Percentiles rank a stretch among this genome's conserved stretches.
phyloP scores from a whole-genome alignment of 345 rosid genomes.

The Cochlearia excelsa region DNA sequence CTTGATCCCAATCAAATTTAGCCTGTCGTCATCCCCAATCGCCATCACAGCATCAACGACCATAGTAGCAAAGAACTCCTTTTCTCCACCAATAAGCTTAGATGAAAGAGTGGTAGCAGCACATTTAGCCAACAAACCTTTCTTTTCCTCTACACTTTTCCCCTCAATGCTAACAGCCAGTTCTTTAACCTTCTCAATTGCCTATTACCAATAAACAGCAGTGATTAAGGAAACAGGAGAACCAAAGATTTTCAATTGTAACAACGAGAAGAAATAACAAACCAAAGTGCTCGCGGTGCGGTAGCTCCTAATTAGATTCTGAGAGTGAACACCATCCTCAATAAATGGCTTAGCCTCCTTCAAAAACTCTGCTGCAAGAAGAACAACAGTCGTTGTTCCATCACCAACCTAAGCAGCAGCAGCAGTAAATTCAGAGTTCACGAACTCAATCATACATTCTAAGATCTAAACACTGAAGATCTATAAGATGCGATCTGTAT shows the following conservation, averaged over 20 bases:
- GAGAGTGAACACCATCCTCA: conserved; percentile 97
- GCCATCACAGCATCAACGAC: conserved; percentile 95
- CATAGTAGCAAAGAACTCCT: conserved; percentile 89
- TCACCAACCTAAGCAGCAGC: conserved; percentile 71
- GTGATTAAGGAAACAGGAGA: not conserved
- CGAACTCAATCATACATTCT: conserved; percentile 4
- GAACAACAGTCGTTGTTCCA: conserved; percentile 96
- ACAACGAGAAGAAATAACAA: conserved; percentile 11
- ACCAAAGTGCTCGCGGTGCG: conserved; percentile 79
- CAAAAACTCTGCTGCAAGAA: conserved; percentile 89
- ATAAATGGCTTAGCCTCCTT: conserved; percentile 97
- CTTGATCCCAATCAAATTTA: conserved; percentile 89
- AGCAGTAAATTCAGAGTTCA: conserved; percentile 8
- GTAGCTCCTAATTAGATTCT: conserved; percentile 84
- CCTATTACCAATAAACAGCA: conserved; percentile 39
- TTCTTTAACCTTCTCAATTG: conserved; percentile 77
- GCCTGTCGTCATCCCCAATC: conserved; percentile 74
- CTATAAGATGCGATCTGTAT: not conserved
- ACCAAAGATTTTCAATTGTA: not conserved
- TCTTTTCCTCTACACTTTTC: conserved; percentile 88
- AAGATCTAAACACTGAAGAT: conserved; percentile 19
- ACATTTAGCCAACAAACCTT: conserved; percentile 75
- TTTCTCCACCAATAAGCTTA: conserved; percentile 96
- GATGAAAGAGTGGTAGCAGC: conserved; percentile 96
- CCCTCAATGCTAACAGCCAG: conserved; percentile 91